Evolutionary conservation across 1,284 basidiomycete genomes (phyloP).

Genomic region (Ganoderma sinense): DNA sequence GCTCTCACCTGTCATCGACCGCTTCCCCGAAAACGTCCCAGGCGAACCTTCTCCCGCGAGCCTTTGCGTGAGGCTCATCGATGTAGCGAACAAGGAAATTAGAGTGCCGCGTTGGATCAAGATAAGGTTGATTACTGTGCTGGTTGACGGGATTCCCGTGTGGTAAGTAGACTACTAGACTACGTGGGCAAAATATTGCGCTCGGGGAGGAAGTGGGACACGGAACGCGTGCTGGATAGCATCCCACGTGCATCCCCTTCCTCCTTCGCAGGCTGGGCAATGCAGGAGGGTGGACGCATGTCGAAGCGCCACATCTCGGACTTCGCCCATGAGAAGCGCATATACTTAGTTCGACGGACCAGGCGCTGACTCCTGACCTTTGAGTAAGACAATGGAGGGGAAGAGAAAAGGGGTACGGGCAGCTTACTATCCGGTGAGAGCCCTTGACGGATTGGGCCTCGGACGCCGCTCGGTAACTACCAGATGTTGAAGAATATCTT

Average conservation of each 20-base stretch:
- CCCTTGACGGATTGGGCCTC: neutral
- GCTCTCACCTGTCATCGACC: neutral
- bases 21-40: neutral
- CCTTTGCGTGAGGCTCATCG: slow-evolving; percentile 12
- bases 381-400: neutral
- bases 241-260: neutral
- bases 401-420: neutral
- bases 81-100: neutral
- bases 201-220: neutral
- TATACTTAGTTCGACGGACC: neutral
- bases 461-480: slow-evolving; percentile 46
- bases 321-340: neutral
- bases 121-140: slow-evolving; percentile 15
- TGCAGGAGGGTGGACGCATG: neutral
- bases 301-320: neutral
- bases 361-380: neutral
- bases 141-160: slow-evolving; percentile 13
- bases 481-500: slow-evolving; percentile 80
- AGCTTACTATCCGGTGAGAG: slow-evolving; percentile 9
- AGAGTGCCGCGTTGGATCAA: slow-evolving; percentile 3
- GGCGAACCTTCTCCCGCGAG: slow-evolving; percentile 33
- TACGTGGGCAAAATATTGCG: slow-evolving; percentile 11
- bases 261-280: neutral
- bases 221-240: neutral
- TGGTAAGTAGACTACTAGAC: slow-evolving; percentile 3